phyloP scores from a whole-genome alignment of 2,329 filamentous ascomycete genomes.

The Aspergillus sp. region DNA sequence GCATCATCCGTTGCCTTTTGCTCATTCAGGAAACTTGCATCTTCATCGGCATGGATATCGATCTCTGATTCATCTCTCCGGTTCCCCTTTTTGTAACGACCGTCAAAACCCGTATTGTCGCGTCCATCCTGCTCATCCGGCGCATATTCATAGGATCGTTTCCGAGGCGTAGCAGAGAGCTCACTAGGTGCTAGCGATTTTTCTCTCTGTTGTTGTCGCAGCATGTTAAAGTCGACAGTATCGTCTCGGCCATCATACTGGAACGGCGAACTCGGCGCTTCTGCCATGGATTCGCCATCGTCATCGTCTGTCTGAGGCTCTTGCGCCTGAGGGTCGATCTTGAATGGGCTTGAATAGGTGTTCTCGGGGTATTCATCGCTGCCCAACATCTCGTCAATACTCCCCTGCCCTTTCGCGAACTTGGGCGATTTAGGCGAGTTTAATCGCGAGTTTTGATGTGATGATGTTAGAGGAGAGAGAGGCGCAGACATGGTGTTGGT shows the following conservation, averaged over 20 bases:
- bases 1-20: slow-evolving; percentile 7
- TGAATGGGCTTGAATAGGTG: slow-evolving; percentile 21
- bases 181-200: slow-evolving; percentile 7
- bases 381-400: slow-evolving; percentile 10
- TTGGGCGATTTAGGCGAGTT: slow-evolving; percentile 20
- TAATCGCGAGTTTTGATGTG: slow-evolving; percentile 35
- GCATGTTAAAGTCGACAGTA: slow-evolving; percentile 25
- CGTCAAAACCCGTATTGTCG: slow-evolving; percentile 8
- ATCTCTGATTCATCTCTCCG: slow-evolving; percentile 16
- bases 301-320: slow-evolving; percentile 14
- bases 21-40: slow-evolving; percentile 16
- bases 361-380: slow-evolving; percentile 18
- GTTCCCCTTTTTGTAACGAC: slow-evolving; percentile 22
- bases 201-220: slow-evolving; percentile 9
- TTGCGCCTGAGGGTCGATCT: slow-evolving; percentile 10
- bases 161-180: slow-evolving; percentile 13
- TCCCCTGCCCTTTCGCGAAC: slow-evolving; percentile 9
- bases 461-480: slow-evolving; percentile 35
- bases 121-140: slow-evolving; percentile 10
- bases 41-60: slow-evolving; percentile 23
- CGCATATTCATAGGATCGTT: slow-evolving; percentile 16
- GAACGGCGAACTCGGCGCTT: slow-evolving; percentile 33
- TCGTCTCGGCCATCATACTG: slow-evolving; percentile 26
- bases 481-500: slow-evolving; percentile 31
- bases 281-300: slow-evolving; percentile 15